Conservation (phyloP, 2,329 filamentous ascomycete genomes). For the Pezicula neosporulosa region DNA sequence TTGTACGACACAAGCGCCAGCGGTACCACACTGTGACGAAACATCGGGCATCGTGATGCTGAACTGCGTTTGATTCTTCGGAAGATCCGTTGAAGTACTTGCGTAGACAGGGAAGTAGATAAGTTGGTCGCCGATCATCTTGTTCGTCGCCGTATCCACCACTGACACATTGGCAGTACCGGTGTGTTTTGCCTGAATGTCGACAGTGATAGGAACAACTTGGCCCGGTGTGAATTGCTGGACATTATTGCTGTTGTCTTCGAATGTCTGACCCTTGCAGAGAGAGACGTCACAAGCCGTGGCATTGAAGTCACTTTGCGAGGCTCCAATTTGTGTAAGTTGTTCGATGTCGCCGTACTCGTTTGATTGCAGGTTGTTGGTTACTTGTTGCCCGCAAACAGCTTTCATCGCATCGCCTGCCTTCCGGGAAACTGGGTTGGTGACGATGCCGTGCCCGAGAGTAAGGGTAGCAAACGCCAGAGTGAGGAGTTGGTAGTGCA, state of each 20-base stretch:
- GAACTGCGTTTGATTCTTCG: conserved; percentile 43
- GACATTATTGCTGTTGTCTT: conserved; percentile 1
- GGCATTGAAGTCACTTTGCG: not conserved
- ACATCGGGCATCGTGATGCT: conserved; percentile 48
- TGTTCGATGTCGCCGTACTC: not conserved
- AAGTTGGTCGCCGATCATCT: conserved; percentile 41
- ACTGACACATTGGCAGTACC: conserved; percentile 52
- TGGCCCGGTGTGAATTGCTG: not conserved
- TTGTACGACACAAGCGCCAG: conserved; percentile 49
- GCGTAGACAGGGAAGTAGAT: conserved; percentile 47
- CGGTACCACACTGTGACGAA: conserved; percentile 40
- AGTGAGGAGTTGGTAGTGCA: not conserved
- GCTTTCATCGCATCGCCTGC: not conserved
- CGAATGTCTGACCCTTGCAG: not conserved
- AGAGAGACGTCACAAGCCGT: not conserved
- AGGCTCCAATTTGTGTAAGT: not conserved
- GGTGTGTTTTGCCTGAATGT: conserved; percentile 48
- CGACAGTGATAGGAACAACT: conserved; percentile 38
- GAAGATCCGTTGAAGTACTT: conserved; percentile 37
- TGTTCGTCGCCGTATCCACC: conserved; percentile 42
- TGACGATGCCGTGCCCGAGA: not conserved
- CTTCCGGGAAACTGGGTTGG: not conserved
- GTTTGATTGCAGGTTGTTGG: not conserved
- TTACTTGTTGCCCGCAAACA: not conserved
- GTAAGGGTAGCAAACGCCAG: not conserved